Conservation (phyloP, 768 basidiomycete genomes). For the Auricularia sp. region DNA sequence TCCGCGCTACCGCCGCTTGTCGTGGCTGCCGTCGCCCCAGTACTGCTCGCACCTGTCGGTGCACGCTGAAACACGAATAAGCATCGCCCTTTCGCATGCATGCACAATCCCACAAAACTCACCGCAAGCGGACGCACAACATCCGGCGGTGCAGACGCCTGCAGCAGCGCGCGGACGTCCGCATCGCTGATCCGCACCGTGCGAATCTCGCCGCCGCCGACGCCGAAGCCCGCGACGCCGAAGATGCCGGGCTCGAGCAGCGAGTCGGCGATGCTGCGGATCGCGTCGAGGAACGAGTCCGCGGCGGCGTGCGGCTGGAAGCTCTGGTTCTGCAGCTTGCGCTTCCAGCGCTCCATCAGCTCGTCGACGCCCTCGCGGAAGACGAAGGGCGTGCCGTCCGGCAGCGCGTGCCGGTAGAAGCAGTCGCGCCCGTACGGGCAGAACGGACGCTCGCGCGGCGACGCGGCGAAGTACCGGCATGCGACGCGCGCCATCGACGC, state of each 20-base stretch:
- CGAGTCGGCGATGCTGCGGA: neutral
- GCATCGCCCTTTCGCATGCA: too few species aligned
- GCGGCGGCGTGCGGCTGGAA: neutral
- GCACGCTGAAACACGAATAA: too few species aligned
- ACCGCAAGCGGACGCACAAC: too few species aligned
- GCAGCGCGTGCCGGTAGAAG: conserved; percentile 64
- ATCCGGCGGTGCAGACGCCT: too few species aligned
- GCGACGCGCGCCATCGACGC: conserved; percentile 61
- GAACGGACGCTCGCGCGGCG: conserved; percentile 36
- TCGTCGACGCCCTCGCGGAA: conserved; percentile 47
- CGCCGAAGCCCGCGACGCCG: neutral
- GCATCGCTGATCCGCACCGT: too few species aligned
- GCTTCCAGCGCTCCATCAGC: conserved; percentile 28
- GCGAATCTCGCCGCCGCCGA: too few species aligned
- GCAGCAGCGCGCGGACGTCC: too few species aligned
- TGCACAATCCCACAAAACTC: too few species aligned
- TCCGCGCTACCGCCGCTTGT: neutral
- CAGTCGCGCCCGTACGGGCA: conserved; percentile 79
- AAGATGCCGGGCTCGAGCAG: neutral
- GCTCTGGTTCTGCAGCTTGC: neutral
- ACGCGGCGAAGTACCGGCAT: conserved; percentile 64
- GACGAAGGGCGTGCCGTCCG: conserved; percentile 52
- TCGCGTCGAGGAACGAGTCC: neutral
- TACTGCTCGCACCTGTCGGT: too few species aligned
- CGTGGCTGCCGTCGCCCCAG: too few species aligned